Evolutionary conservation across 208 protist genomes (phyloP), one percentile per base, ranked within the genome.

Genomic region (Leptomonas pyrrhocoris): DNA sequence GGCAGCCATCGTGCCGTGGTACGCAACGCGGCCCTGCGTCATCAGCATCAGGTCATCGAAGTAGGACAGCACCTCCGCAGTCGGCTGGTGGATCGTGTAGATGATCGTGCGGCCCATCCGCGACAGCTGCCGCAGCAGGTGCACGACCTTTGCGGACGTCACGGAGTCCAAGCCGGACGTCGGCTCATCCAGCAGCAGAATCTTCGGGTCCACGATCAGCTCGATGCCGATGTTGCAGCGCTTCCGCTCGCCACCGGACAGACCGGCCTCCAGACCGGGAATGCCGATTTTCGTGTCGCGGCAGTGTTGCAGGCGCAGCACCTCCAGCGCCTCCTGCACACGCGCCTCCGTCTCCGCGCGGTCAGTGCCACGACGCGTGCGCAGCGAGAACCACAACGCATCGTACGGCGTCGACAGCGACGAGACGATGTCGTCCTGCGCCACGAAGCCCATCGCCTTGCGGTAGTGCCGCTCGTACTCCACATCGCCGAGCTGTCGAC

Each of bases 31-130:
- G 30, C 97, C 97, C 42, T 81, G 60, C 25, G 72, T 79, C 62
- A 98, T 74, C 43, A 98, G 79, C 77, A 98, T 86, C 25, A 98
- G 54, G 38, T 97, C 80, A 56, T 98, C 95, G 82, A 98, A 98
- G 60, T 88, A 76, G 18, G 43, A 70, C 54, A 98, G 92, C 56
- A 97, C 83, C 55, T 96, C 89, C 11, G 86, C 82, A 5, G 84
- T 89, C n/a, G 97, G 97, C 82, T 98, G 96, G 66, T 98, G 97
- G 73, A 98, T 98, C 27, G 93, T 98, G 73, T 86, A 90, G 28
- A 98, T 85, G 23, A 98, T 80, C 27, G 95, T 97, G 58, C 92
- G 80, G 34, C 89, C 93, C 38, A 66, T 72, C 50, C 72, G 81
- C 27, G 94, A 77, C 43, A 98, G 75, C 27, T 85, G 73, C 13